Evolutionary conservation across 108 stramenopile species (phyloP).

Genomic region (Cyclotella atomus): DNA sequence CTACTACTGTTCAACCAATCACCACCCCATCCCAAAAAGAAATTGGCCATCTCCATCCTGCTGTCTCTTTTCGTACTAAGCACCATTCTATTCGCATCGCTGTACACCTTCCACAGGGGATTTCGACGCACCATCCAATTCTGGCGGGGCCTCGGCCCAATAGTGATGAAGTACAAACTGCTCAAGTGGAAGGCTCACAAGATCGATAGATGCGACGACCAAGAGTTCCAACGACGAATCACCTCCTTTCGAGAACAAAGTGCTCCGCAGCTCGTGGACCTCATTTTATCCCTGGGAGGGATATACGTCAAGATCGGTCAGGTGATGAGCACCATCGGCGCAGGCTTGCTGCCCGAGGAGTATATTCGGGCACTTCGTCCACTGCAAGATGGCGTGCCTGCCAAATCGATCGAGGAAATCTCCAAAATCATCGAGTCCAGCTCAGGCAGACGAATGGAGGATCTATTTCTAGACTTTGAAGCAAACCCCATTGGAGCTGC

Average conservation of each 20-base stretch:
- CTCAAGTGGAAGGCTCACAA: conserved; percentile 24
- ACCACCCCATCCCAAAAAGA: conserved; percentile 24
- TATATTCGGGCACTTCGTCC: conserved; percentile 68
- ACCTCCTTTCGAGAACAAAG: conserved; percentile 20
- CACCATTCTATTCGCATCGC: conserved; percentile 20
- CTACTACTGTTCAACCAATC: conserved; percentile 5
- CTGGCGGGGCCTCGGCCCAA: conserved; percentile 45
- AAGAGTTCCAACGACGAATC: conserved; percentile 41
- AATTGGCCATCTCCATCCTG: conserved; percentile 7
- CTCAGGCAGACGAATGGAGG: conserved; percentile 52
- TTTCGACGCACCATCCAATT: conserved; percentile 51
- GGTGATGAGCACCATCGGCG: conserved; percentile 46
- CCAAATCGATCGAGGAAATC: conserved; percentile 60
- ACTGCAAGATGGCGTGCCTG: conserved; percentile 81
- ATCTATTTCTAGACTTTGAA: conserved; percentile 69
- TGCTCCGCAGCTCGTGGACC: conserved; percentile 42
- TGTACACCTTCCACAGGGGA: conserved; percentile 46
- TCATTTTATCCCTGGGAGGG: conserved; percentile 65
- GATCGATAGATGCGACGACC: conserved; percentile 28
- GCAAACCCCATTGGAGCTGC: conserved; percentile 68
- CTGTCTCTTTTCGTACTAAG: conserved; percentile 11
- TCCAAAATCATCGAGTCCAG: conserved; percentile 64
- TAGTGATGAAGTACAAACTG: conserved; percentile 27
- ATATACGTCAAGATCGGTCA: conserved; percentile 83
- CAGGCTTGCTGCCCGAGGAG: conserved; percentile 49